Base-by-base conservation (phyloP, 2,329 filamentous ascomycete species). In the Herpomyces periplanetae region DNA sequence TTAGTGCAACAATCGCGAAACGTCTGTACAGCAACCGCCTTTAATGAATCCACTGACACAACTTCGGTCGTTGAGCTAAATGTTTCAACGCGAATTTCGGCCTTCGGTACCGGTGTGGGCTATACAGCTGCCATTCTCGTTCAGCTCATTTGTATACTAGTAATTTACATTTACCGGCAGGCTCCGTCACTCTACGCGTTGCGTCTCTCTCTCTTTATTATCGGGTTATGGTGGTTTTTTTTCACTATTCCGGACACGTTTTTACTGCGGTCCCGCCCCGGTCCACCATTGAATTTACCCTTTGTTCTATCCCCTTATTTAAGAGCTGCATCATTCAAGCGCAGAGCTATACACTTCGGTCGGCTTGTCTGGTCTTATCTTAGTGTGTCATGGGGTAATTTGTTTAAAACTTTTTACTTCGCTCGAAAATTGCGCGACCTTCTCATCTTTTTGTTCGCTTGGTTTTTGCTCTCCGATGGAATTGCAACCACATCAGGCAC, bases 401-500 rank as follows among this genome's bases (percentile, higher is more conserved):
- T 96, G 1, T 73, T 60, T 26, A 59, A 58, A 23, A 91, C 80
- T 0, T 42, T 73, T 5, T 50, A 56, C 28, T 51, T 71, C 17
- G 73, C 75, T 3, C 47, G 61, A 7, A 49, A 51, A 5, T 46
- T 75, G 4, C 42, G 56, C 19, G 66, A 80, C 28, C 59, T 75
- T 11, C 42, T 65, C 11, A 43, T 75, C 4, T 80, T 80, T 34
- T 49, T 96, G 3, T 55, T 51, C 3, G 71, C 68, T 4, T 96
- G 80, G 80, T 88, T 96, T 34, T 48, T 96, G 12, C 49, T 96
- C 2, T 85, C 66, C 4, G 80, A 96, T 31, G 71, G 66, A 16
- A 71, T 91, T 26, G 80, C 80, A 4, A 91, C 80, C 0, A 75
- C 85, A 1, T 80, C 66, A 13, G 75, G 71, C 7, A 91, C 80